Base-by-base conservation (phyloP, 192 early-diverging fungal genomes). In the Coemansia sp. region DNA sequence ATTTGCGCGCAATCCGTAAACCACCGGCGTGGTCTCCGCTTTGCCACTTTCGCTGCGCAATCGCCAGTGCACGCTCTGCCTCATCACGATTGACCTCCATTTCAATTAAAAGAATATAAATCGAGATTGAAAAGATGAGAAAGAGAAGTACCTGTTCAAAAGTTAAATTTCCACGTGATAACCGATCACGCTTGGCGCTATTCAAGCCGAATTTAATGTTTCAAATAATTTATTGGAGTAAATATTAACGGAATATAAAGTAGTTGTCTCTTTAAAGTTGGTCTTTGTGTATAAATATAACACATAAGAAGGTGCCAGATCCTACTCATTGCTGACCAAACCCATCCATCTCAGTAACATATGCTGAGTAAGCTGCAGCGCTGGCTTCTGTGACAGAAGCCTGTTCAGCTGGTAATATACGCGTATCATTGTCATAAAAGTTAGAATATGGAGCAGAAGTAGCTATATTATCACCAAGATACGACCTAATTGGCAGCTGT, bases 71-170 rank as follows among this genome's bases (percentile, higher is more conserved):
- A 5, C 89, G 77, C 17, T 79, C 35, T 4, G 96, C 96, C 66
- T 94, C 94, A 66, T 96, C 96, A 63, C 86, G 87, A 77, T 98
- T 98, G 65, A 85, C 85, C 64, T 90, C 89, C 89, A 91, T 93
- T 59, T 47, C 22, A 62, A 19, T 11, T 54, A 67, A 23, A 67
- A n/a, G n/a, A 62, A 71, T 45, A 15, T 25, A 14, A 53, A 35
- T 8, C 32, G 32, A 35, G 32, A 35, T 35, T 35, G 32, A 8
- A 35, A 35, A 21, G 21, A 21, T 21, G 32, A 8, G 8, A 35
- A 0, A 32, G 29, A 27, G 6, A 35, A 17, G 43, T 47, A 47
- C 15, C 43, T 47, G 43, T 14, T 4, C 43, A 47, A 3, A 17
- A 17, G 14, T 17, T 12, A 17, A n/a, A 17, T 47, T 47, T 47